Percentiles rank a stretch among this genome's conserved stretches.
Conservation (phyloP, 805 yeast genomes). For the Metschnikowia borealis region DNA sequence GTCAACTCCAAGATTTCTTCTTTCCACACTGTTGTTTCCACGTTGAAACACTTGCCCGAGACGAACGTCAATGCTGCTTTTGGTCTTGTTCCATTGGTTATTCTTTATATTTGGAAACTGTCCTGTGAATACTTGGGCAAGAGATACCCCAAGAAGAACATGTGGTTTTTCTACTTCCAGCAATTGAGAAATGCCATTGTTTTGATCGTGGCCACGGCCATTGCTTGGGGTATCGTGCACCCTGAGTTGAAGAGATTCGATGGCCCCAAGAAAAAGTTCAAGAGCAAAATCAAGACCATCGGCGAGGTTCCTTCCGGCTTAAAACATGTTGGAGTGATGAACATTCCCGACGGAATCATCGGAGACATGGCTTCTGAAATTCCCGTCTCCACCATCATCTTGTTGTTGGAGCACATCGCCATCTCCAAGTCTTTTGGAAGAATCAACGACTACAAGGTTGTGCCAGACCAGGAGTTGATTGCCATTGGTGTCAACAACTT, state of each 20-base stretch:
- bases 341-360: constrained; percentile 56
- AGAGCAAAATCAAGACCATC: constrained; percentile 53
- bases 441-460: constrained; percentile 82
- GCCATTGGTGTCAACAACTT: constrained; percentile 92
- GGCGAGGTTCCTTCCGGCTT: constrained; percentile 84
- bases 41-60: constrained; percentile 66
- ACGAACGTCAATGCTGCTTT: constrained; percentile 83
- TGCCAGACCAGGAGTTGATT: constrained; percentile 89
- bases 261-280: constrained; percentile 32
- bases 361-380: constrained; percentile 65
- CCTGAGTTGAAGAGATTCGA: constrained; percentile 31
- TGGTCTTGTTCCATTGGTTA: constrained; percentile 69
- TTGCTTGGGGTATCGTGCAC: constrained; percentile 72
- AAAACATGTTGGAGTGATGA: constrained; percentile 69
- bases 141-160: constrained; percentile 56
- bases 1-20: constrained; percentile 75
- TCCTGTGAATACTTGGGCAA: constrained; percentile 56
- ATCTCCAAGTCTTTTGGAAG: constrained; percentile 92
- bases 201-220: constrained; percentile 75
- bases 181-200: constrained; percentile 81
- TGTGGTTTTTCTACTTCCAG: constrained; percentile 62
- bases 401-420: constrained; percentile 88
- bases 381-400: constrained; percentile 80
- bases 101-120: constrained; percentile 72
- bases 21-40: constrained; percentile 63